Percentiles rank a stretch among this genome's conserved stretches.
Evolutionary conservation across 192 early-diverging fungal species (phyloP).

Genomic region (Dissophora ornata): DNA sequence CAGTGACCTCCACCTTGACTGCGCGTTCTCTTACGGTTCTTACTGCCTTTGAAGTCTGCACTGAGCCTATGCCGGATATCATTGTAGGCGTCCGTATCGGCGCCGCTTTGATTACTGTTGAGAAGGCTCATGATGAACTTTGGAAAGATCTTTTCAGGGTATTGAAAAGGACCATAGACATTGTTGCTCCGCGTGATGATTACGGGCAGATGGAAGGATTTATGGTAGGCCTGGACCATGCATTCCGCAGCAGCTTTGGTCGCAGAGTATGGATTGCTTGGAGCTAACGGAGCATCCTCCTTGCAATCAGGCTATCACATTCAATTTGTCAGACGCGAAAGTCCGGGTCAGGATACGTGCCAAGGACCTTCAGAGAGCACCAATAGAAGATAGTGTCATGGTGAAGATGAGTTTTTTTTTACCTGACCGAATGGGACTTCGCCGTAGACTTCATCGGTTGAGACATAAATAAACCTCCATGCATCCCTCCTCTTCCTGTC

Average conservation of each 20-base stretch:
- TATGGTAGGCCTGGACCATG: constrained; percentile 79
- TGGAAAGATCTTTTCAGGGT: constrained; percentile 88
- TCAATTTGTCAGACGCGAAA: no score
- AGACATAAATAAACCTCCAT: constrained; percentile 78
- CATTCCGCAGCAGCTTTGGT: constrained; percentile 90
- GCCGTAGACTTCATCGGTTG: constrained; percentile 88
- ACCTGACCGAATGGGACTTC: constrained; percentile 66
- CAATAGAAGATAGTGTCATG: no score
- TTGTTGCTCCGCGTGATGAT: constrained; percentile 87
- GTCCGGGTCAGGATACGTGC: no score
- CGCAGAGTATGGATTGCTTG: constrained; percentile 85
- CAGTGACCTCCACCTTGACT: constrained; percentile 25
- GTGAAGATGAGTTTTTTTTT: not conserved
- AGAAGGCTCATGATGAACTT: constrained; percentile 80
- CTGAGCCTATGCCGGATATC: no score
- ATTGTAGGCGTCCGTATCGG: not conserved
- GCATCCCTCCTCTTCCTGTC: constrained; percentile 39
- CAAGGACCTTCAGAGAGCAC: constrained; percentile 4
- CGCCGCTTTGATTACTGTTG: no score
- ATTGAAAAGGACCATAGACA: constrained; percentile 84
- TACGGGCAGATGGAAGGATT: constrained; percentile 79
- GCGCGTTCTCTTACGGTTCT: not conserved
- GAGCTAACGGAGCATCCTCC: constrained; percentile 73
- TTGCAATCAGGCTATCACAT: constrained; percentile 71
- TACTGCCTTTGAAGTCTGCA: no score